phyloP scores from a whole-genome alignment of 257 asterid species.

The Anisodus acutangulus region DNA sequence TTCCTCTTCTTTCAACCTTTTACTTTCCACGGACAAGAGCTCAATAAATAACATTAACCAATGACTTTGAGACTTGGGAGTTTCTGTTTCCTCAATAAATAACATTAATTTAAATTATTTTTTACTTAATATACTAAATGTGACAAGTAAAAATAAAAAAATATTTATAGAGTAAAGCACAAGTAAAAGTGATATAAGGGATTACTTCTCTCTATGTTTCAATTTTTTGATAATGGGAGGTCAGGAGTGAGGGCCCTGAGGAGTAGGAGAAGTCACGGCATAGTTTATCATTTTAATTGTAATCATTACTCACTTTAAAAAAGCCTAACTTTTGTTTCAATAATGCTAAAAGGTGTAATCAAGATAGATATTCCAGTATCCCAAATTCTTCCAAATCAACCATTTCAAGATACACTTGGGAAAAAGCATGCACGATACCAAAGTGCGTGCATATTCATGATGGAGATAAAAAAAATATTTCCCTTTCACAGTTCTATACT shows the following conservation, averaged over 20 bases:
- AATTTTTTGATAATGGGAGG: too few relatives aligned
- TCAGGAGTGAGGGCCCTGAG: background rate
- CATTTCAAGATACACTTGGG: background rate
- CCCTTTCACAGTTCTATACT: background rate
- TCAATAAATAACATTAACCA: background rate
- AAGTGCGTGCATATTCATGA: constrained; percentile 58
- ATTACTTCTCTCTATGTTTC: too few relatives aligned
- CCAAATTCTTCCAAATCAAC: background rate
- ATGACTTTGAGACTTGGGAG: background rate
- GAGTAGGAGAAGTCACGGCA: background rate
- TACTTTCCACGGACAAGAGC: background rate
- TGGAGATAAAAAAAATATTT: background rate
- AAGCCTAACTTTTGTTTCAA: background rate
- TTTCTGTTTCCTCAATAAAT: too few relatives aligned
- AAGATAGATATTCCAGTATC: constrained; percentile 4
- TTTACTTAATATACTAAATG: too few relatives aligned
- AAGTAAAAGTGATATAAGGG: too few relatives aligned
- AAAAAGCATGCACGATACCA: constrained; percentile 24
- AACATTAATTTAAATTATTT: too few relatives aligned
- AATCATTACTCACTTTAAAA: background rate
- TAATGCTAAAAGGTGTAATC: constrained; percentile 10
- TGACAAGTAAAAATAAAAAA: too few relatives aligned
- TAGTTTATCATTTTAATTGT: constrained; percentile 2
- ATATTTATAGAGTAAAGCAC: too few relatives aligned
- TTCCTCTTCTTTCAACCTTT: constrained; percentile 37